Base-by-base conservation (phyloP, 495 filamentous ascomycete species). In the Hypoxylon lienhwacheense region DNA sequence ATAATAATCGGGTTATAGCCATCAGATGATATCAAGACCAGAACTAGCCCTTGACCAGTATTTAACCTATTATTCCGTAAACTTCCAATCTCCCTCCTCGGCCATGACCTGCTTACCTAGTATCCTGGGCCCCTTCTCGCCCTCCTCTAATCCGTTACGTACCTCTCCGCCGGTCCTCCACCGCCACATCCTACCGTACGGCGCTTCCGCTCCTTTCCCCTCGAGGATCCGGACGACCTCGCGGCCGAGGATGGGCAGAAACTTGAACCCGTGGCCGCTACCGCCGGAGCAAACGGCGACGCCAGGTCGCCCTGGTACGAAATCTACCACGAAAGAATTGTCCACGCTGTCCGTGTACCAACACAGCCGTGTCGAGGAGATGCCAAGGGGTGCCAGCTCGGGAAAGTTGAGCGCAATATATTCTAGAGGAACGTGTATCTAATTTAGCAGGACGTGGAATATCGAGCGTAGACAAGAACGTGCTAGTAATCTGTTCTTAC, bases 221-320 rank as follows among this genome's bases (percentile, higher is more conserved):
- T 67, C 64, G 0, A 69, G 39, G 24, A 69, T 61, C 43, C 85
- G 81, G 8, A 85, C 82, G 31, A 91, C 75, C 65, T 83, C 80
- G 26, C 84, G 83, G 8, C 88, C 88, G 10, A 92, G 66, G n/a
- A 90, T 80, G 4, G 88, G 88, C 61, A 91, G 71, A 63, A 91
- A 91, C 65, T 91, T 91, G 70, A 83, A 91, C 1, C 65, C 88
- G 67, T 93, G 89, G 3, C 88, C 88, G 51, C 81, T 86, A 2
- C 86, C 88, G 3, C 88, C 89, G 0, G 86, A 89, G 10, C 86
- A 85, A 4, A 91, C 63, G 65, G 89, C 86, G 2, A 91, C 68
- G 3, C 81, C 78, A 11, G 73, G 63, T 34, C 78, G 73, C 2
- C 66, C 64, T 0, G 88, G 87, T 48, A 89, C 84, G 44, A 82